phyloP scores from a whole-genome alignment of 2,329 filamentous ascomycete species.

The Pseudocercospora vitis region DNA sequence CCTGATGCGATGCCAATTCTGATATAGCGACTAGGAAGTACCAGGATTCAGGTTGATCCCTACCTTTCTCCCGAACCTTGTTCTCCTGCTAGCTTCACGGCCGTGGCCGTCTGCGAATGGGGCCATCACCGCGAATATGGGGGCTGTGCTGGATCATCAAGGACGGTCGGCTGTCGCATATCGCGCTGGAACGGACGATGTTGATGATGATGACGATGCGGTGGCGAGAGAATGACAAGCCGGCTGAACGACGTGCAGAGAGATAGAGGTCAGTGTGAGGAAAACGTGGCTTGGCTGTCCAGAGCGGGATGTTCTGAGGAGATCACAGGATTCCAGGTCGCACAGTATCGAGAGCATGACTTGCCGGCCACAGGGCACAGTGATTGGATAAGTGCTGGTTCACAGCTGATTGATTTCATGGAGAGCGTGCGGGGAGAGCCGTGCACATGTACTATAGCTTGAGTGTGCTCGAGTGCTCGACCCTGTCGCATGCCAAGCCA shows the following conservation, averaged over 20 bases:
- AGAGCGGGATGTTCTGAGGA: not conserved
- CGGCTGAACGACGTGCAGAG: constrained; percentile 2
- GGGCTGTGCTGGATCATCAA: not conserved
- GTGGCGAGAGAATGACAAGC: not conserved
- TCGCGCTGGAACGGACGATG: not conserved
- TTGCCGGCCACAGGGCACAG: not conserved
- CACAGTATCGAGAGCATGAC: not conserved
- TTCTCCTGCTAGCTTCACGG: constrained; percentile 11
- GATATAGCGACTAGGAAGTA: not conserved
- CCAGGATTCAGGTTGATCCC: constrained; percentile 5
- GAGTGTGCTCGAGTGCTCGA: no score
- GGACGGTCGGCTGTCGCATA: not conserved
- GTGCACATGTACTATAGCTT: no score
- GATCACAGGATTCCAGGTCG: not conserved
- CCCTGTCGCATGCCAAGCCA: not conserved
- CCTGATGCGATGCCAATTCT: not conserved
- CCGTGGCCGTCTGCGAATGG: constrained; percentile 11
- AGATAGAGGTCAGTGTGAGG: not conserved
- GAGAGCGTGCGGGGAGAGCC: not conserved
- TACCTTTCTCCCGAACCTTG: constrained; percentile 20
- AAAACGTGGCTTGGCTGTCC: constrained; percentile 4
- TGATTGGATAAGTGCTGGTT: not conserved
- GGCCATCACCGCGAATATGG: constrained; percentile 13
- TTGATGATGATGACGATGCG: not conserved
- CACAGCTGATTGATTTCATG: not conserved